Percentiles rank a stretch among this genome's conserved stretches.
These are phyloP conservation scores for Didymella sp. DNA, from an alignment of 2,329 filamentous ascomycete species.

Conservation along the genomic window DNA sequence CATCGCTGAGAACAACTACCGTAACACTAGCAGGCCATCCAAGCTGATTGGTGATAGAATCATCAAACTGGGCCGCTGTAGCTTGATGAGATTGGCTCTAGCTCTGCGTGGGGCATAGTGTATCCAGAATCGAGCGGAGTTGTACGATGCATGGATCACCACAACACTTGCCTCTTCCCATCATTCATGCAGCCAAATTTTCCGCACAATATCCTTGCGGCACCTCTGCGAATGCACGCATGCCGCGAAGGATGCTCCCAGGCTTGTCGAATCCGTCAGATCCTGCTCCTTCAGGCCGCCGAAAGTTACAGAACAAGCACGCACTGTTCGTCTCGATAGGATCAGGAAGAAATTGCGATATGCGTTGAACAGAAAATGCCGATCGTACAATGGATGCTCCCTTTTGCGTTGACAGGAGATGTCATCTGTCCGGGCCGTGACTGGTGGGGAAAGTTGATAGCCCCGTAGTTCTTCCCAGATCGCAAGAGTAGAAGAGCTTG, in stretches of 20 bases:
- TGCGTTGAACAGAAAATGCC: background rate
- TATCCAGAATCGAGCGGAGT: no score
- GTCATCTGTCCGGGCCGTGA: background rate
- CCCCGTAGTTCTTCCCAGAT: conserved; percentile 4
- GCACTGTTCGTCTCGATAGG: conserved; percentile 1
- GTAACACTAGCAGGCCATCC: no score
- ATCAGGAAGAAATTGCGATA: conserved; percentile 9
- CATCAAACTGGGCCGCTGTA: no score
- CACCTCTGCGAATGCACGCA: background rate
- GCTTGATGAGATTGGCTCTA: no score
- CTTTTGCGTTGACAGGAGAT: conserved; percentile 3
- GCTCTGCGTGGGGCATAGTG: no score
- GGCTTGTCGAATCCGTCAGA: conserved; percentile 3
- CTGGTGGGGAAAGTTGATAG: background rate
- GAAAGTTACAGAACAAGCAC: conserved; percentile 10
- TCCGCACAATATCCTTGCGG: conserved; percentile 6
- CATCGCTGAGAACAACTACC: background rate
- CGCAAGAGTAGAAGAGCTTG: conserved; percentile 11
- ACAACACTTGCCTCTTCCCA: conserved; percentile 5
- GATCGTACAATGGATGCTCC: conserved; percentile 1
- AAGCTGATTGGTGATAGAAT: no score
- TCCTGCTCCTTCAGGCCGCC: conserved; percentile 6
- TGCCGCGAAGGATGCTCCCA: background rate
- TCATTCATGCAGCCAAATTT: conserved; percentile 1
- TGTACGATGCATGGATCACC: conserved; percentile 16